phyloP scores from a whole-genome alignment of 192 early-diverging fungal genomes.

The Coemansia sp. region DNA sequence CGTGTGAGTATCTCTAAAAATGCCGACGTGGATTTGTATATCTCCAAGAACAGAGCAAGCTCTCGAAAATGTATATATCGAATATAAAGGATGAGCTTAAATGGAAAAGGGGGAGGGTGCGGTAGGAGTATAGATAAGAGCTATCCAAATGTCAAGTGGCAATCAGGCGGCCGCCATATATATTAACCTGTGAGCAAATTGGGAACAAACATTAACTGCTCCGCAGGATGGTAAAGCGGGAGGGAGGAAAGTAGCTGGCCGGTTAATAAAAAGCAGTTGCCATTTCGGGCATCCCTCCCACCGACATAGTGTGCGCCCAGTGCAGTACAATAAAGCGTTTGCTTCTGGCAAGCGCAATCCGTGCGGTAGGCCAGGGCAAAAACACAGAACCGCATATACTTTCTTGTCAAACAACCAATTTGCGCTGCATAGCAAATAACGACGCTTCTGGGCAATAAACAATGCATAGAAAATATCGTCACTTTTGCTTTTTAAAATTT shows the following conservation, averaged over 20 bases:
- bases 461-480: conserved; percentile 7
- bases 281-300: conserved; percentile 1
- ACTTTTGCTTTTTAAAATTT: neutral
- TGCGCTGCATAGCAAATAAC: neutral
- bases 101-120: neutral
- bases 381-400: neutral
- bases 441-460: neutral
- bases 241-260: conserved; percentile 10
- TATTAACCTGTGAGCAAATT: neutral
- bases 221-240: conserved; percentile 15
- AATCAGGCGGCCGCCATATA: neutral
- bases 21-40: neutral
- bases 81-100: neutral
- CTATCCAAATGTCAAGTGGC: neutral
- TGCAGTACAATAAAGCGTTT: conserved; percentile 6
- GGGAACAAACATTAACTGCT: conserved; percentile 21
- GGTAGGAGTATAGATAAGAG: neutral
- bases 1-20: neutral
- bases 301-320: neutral
- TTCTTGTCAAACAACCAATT: conserved; percentile 1
- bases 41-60: neutral
- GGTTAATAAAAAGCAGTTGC: conserved; percentile 13
- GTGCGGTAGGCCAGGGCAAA: neutral
- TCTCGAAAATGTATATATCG: neutral
- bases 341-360: neutral